Evolutionary conservation across 208 protist genomes (phyloP).

Genomic region (Trypanosoma avium): DNA sequence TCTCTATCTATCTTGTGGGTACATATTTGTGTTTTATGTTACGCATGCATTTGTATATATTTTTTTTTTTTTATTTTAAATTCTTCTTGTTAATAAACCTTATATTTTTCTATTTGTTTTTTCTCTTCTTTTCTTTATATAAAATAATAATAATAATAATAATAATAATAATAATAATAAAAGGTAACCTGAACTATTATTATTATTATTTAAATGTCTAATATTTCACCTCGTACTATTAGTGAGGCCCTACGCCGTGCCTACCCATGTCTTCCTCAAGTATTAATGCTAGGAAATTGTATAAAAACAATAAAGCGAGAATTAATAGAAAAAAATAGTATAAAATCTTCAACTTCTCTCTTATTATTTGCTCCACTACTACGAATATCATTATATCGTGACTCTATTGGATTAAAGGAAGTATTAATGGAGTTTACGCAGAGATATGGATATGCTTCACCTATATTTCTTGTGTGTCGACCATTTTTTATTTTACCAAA

Average conservation of each 20-base stretch:
- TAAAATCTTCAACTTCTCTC: too few relatives aligned
- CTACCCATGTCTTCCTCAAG: slow-evolving; percentile 6
- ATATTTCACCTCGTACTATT: slow-evolving; percentile 12
- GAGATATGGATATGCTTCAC: not conserved
- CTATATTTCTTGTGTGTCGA: not conserved
- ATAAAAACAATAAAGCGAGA: too few relatives aligned
- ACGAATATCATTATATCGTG: not conserved
- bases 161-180: too few relatives aligned
- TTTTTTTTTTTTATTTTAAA: not conserved
- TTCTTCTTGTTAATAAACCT: slow-evolving; percentile 8
- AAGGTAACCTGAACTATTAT: too few relatives aligned
- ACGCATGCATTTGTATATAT: not conserved
- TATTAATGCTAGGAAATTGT: too few relatives aligned
- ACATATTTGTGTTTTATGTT: slow-evolving; percentile 1
- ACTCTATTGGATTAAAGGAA: not conserved
- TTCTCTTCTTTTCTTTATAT: not conserved
- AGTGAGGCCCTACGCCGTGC: slow-evolving; percentile 8
- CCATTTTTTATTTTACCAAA: not conserved
- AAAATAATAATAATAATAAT: too few relatives aligned
- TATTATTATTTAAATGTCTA: slow-evolving; percentile 8
- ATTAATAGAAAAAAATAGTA: too few relatives aligned
- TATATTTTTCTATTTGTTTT: slow-evolving; percentile 4
- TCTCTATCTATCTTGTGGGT: too few relatives aligned
- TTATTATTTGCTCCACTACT: not conserved
- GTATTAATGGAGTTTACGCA: not conserved